A percentile compares a stretch with the other conserved stretches of the same genome.
phyloP scores from a whole-genome alignment of 2,329 filamentous ascomycete genomes.

The Pochonia chlamydosporia region DNA sequence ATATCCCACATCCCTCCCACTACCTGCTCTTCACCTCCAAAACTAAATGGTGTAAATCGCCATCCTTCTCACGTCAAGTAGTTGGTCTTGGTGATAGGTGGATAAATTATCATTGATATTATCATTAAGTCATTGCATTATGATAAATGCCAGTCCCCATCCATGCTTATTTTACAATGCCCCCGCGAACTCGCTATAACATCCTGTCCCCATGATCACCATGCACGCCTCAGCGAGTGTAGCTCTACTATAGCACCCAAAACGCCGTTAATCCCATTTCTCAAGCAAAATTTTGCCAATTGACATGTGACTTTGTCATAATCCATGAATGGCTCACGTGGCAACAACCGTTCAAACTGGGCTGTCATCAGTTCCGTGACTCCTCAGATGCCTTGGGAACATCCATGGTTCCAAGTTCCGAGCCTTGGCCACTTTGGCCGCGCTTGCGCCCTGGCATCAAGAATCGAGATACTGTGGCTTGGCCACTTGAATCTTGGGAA shows the following conservation, averaged over 20 bases:
- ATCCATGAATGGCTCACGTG: too few species aligned
- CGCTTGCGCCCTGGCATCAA: constrained; percentile 67
- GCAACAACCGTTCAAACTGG: too few species aligned
- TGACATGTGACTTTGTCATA: background rate
- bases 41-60: too few species aligned
- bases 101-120: background rate
- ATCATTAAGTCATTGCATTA: constrained; percentile 4
- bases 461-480: constrained; percentile 49
- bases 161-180: background rate
- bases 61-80: too few species aligned
- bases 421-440: constrained; percentile 57
- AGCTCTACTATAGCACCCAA: background rate
- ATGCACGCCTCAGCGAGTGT: background rate
- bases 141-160: background rate
- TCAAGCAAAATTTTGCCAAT: background rate
- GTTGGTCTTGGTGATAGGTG: too few species aligned
- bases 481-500: constrained; percentile 29
- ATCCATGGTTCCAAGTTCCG: constrained; percentile 64
- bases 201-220: background rate
- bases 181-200: background rate
- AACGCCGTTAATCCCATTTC: background rate
- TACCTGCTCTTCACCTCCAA: too few species aligned
- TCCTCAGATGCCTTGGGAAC: constrained; percentile 22
- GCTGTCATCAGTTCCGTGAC: constrained; percentile 1
- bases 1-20: too few species aligned